Evolutionary conservation across 371 early-diverging fungal genomes (phyloP), one percentile per base, ranked within the genome.

Genomic region (Rhizomucor pusillus): DNA sequence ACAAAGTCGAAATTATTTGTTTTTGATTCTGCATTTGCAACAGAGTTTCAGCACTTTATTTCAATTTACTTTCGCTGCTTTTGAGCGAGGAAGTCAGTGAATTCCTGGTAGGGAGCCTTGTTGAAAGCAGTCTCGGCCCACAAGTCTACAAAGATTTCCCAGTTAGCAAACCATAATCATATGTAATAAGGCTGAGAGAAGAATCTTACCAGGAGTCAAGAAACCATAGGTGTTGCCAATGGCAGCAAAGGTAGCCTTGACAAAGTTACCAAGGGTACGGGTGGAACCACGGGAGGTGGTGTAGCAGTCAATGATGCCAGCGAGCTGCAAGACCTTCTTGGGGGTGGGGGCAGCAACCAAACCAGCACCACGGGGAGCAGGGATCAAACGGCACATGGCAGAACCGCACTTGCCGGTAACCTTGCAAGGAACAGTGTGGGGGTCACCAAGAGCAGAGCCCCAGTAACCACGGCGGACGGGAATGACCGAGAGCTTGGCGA

Each of bases 361-460:
- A 68, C 98, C 97, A 72, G 98, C 94, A 89, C 99, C 99, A 76
- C 95, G 94, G 67, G 98, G 97, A 67, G 98, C 99, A 46, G 99
- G 98, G 67, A 97, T 92, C 46, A 99, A 75, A 71, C 94, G 93
- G 71, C 92, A 85, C 59, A 88, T 72, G 59, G 92, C 90, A 66
- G 95, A 95, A 69, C 99, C 78, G 39, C 67, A 59, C 61, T 65
- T 67, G 25, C 59, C 51, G 46, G 64, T 57, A 23, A 63, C 60
- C 57, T 63, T 66, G 48, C 63, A 60, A 22, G 63, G 62, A 5
- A 63, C 63, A 23, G 62, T 63, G 52, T 71, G 67, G 43, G 75
- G 73, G 20, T 89, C 92, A 82, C 95, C 95, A 66, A 95, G 81
- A 63, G 81, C 77, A 71, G 94, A 86, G 74, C 96, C 96, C 99